Base-by-base conservation (phyloP, 345 rosid species). In the Murraya koenigii region DNA sequence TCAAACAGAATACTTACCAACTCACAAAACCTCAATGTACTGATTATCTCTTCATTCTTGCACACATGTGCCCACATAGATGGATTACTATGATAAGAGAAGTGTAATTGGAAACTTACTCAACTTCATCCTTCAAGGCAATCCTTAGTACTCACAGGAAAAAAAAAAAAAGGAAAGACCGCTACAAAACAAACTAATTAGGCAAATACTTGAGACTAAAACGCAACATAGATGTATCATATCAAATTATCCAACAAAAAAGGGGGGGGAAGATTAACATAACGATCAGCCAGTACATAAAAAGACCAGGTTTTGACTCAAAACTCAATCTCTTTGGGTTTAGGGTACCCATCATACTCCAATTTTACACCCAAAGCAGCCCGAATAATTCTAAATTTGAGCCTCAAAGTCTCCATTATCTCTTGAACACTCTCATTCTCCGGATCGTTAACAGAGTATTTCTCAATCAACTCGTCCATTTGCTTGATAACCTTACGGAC, bases 351-450 rank as follows among this genome's bases (percentile, higher is more conserved):
- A 65, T 81, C 82, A 80, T 88, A 89, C 71, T 88, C 96, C 85
- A 94, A 75, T 65, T 87, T 87, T 75, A 86, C 78, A 62, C 93
- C 93, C 72, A 92, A 79, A 80, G 88, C 89, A 22, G 93, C 94
- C 72, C 94, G 85, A 11, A 91, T 77, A 73, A 90, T 85, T 87
- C 82, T 87, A 84, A 92, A 89, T 79, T 91, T 90, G 79, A 93
- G 70, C 71, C 95, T 83, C 84, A 92, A 81, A 59, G 77, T 83
- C 15, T 85, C 90, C 85, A 86, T 83, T 25, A 86, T 91, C 81
- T 88, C 91, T 76, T 86, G 91, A 20, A 86, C 85, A 32, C 72
- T 64, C 79, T 91, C 94, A 76, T 89, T 86, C 85, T 91, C 94
- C 3, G 92, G 98, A 75, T 93, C 89, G 81, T 49, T 58, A 55